Evolutionary conservation across 345 rosid genomes (phyloP).

Genomic region (Linum lewisii): DNA sequence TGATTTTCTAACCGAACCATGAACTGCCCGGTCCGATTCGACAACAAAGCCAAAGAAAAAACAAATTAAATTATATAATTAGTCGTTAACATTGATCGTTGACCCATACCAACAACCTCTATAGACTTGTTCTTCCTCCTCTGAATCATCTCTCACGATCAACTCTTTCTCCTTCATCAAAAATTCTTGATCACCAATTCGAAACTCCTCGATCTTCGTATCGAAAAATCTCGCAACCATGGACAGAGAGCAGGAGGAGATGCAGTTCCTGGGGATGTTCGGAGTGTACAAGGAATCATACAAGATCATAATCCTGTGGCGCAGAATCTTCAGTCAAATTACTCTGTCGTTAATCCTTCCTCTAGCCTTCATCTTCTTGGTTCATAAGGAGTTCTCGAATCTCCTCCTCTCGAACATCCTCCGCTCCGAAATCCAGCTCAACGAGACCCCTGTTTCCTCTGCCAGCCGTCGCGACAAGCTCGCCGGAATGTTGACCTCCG

Average conservation of each 20-base stretch:
- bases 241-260: conserved; percentile 53
- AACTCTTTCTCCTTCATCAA: background rate
- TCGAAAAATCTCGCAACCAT: conserved; percentile 9
- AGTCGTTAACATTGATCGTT: no score
- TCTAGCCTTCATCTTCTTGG: conserved; percentile 40
- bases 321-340: conserved; percentile 41
- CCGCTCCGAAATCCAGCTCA: conserved; percentile 14
- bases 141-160: no score
- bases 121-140: no score
- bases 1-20: no score
- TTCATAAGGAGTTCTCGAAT: conserved; percentile 28
- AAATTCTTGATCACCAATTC: background rate
- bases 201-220: background rate
- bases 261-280: conserved; percentile 41
- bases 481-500: conserved; percentile 20
- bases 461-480: conserved; percentile 15
- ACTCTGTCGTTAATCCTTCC: conserved; percentile 46
- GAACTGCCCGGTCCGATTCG: no score
- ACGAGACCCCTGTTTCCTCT: conserved; percentile 18
- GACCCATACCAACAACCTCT: no score
- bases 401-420: conserved; percentile 17
- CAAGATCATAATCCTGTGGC: conserved; percentile 31
- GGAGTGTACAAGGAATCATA: conserved; percentile 36
- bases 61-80: no score
- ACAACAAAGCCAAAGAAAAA: no score